These are phyloP conservation scores for Fraxinus ornus DNA, from an alignment of 305 asterid species.

Conservation along the genomic window DNA sequence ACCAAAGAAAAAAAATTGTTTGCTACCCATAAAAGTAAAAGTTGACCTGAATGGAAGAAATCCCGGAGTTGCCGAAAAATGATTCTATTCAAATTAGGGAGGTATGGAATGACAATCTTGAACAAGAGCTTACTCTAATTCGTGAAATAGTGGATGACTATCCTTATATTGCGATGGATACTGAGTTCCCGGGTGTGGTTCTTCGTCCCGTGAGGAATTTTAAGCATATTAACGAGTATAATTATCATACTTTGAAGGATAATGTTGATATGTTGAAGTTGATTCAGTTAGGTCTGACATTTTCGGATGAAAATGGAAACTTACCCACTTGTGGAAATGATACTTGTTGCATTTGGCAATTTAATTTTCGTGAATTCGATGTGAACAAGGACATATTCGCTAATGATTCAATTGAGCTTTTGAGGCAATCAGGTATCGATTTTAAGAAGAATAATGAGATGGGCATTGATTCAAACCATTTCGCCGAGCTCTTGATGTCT, in stretches of 20 bases:
- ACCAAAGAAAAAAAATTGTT: conserved; percentile 1
- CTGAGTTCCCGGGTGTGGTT: conserved; percentile 60
- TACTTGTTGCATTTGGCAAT: conserved; percentile 48
- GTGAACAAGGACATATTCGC: conserved; percentile 43
- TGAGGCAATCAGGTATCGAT: conserved; percentile 47
- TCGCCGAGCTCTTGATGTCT: conserved; percentile 57
- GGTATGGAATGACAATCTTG: conserved; percentile 54
- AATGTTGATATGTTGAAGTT: conserved; percentile 57
- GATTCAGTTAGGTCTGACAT: conserved; percentile 54
- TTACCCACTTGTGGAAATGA: conserved; percentile 43
- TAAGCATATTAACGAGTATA: conserved; percentile 40
- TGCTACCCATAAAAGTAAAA: not conserved
- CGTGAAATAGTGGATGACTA: conserved; percentile 46
- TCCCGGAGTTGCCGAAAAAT: conserved; percentile 37
- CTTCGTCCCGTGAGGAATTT: conserved; percentile 49
- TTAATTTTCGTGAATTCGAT: conserved; percentile 53
- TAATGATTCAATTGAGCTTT: conserved; percentile 49
- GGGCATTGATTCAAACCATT: conserved; percentile 42
- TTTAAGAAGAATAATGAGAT: conserved; percentile 47
- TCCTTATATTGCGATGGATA: conserved; percentile 57
- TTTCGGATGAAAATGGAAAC: conserved; percentile 50
- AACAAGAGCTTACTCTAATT: conserved; percentile 42
- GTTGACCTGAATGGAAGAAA: conserved; percentile 26
- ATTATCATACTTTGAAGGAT: conserved; percentile 54
- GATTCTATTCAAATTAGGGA: conserved; percentile 47